Evolutionary conservation across 257 asterid species (phyloP), one percentile per base, ranked within the genome.

Genomic region (Osmanthus fragrans): DNA sequence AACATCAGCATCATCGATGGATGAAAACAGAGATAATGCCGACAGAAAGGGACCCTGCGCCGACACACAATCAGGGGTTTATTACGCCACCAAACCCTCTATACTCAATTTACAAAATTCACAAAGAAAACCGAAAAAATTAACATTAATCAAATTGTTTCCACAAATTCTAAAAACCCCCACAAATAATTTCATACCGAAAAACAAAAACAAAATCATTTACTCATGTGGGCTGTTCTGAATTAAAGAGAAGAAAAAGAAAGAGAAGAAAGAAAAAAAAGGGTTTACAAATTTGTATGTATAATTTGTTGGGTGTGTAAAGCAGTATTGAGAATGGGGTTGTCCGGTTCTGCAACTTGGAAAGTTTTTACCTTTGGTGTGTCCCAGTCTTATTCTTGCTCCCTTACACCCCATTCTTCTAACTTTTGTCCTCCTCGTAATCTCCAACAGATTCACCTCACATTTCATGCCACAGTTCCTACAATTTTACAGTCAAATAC

Each of bases 1-100:
- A 82, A 60, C 83, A 79, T 75, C 65, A 76, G 58, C 69, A 70
- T 69, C 47, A 71, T 67, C 25, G 73, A 42, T 25, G 78, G 70
- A 79, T 25, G 30, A 70, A 80, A 81, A 80, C 70, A 77, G 79
- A 81, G 83, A 79, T 72, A 84, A 83, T 83, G 85, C 89, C 82
- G 88, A 90, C 90, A 88, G 90, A 89, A 88, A 88, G 86, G 70
- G 90, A 81, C 88, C 85, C 78, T 81, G 82, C 90, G 89, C 95
- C 95, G 88, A 90, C 91, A 86, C 69, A 73, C 68, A 73, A 74
- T 63, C 69, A 63, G 18, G 69, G 69, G 69, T 63, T 63, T 27
- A 63, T 63, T 63, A 65, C 76, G 34, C 76, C 79, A 78, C 73
- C 80, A 75, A 78, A 58, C 80, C 83, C 78, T 47, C 73, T 72